Evolutionary conservation across 768 basidiomycete genomes (phyloP).

Genomic region (Lactarius akahatsu): DNA sequence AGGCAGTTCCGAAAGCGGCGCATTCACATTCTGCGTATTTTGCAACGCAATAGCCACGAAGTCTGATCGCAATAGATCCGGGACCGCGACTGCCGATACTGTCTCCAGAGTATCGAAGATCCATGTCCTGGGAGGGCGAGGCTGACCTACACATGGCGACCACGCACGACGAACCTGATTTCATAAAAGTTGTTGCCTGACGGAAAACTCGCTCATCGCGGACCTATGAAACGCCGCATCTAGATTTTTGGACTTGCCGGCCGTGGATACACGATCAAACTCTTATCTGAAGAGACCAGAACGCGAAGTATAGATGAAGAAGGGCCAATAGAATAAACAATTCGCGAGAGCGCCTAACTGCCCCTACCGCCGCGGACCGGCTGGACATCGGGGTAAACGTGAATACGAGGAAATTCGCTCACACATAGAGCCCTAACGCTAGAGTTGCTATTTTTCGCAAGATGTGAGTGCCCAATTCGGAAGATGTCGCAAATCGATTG

Average conservation of each 20-base stretch:
- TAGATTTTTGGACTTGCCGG: conserved; percentile 13
- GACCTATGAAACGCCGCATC: conserved; percentile 12
- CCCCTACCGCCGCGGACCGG: conserved; percentile 15
- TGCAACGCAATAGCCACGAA: neutral
- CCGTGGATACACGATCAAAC: conserved; percentile 20
- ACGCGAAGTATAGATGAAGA: conserved; percentile 8
- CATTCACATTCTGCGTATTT: conserved; percentile 4
- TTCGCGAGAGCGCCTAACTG: neutral
- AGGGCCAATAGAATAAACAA: conserved; percentile 2
- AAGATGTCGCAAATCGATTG: conserved; percentile 12
- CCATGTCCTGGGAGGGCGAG: neutral
- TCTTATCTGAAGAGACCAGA: neutral
- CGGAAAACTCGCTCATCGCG: neutral
- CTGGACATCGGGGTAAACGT: neutral
- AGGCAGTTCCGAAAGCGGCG: conserved; percentile 11
- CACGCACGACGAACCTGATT: neutral
- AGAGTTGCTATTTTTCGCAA: conserved; percentile 1
- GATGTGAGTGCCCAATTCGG: conserved; percentile 3
- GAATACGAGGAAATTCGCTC: neutral
- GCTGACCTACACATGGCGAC: conserved; percentile 6
- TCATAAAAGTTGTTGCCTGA: conserved; percentile 1
- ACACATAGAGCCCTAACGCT: conserved; percentile 1
- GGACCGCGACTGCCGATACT: neutral
- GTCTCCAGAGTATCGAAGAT: neutral
- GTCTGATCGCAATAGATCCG: neutral